Conservation (phyloP, 2,329 filamentous ascomycete genomes). For the Aspergillus sojae region DNA sequence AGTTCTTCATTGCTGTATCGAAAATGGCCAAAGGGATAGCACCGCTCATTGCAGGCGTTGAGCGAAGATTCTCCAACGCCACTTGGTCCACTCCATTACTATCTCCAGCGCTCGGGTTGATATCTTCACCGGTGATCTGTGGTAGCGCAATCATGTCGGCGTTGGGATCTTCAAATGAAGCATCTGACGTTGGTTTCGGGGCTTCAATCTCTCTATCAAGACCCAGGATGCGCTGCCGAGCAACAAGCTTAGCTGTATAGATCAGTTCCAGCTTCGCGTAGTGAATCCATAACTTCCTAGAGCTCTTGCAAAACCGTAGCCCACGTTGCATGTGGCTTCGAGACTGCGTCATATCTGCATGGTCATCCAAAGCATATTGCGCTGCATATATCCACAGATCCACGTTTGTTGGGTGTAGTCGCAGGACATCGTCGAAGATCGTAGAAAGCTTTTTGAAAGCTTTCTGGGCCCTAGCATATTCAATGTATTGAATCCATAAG, state of each 20-base stretch:
- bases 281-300: slow-evolving; percentile 78
- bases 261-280: slow-evolving; percentile 92
- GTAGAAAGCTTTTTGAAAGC: slow-evolving; percentile 63
- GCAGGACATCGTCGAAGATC: slow-evolving; percentile 68
- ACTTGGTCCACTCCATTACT: slow-evolving; percentile 56
- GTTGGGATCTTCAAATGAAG: slow-evolving; percentile 48
- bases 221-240: slow-evolving; percentile 69
- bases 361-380: slow-evolving; percentile 72
- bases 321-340: slow-evolving; percentile 86
- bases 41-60: slow-evolving; percentile 83
- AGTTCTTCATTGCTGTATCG: slow-evolving; percentile 78
- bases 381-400: slow-evolving; percentile 85
- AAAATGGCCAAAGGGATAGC: slow-evolving; percentile 93
- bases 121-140: slow-evolving; percentile 63
- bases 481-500: slow-evolving; percentile 89
- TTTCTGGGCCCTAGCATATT: slow-evolving; percentile 72
- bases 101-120: slow-evolving; percentile 57
- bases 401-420: slow-evolving; percentile 81
- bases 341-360: slow-evolving; percentile 85
- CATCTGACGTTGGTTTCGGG: slow-evolving; percentile 41
- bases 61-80: slow-evolving; percentile 65
- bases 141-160: slow-evolving; percentile 62
- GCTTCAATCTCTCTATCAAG: slow-evolving; percentile 52
- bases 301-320: slow-evolving; percentile 81
- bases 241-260: slow-evolving; percentile 80